These are phyloP conservation scores for Geotrichum australiense DNA, from an alignment of 1,139 yeast genomes.

Conservation along the genomic window DNA sequence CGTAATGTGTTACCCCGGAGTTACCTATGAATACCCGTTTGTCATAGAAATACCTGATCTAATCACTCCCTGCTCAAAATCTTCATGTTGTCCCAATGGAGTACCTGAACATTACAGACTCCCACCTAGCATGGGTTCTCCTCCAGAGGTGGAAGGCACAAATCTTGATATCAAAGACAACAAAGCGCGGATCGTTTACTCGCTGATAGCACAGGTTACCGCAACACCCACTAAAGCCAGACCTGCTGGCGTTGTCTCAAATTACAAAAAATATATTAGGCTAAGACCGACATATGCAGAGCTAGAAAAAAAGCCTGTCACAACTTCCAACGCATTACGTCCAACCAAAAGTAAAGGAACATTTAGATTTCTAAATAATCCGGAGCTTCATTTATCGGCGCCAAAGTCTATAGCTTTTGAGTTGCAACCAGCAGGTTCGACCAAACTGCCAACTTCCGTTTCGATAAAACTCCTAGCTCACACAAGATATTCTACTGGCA, in stretches of 20 bases:
- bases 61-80: conserved; percentile 5
- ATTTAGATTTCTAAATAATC: neutral
- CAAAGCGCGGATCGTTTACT: conserved; percentile 11
- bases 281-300: conserved; percentile 11
- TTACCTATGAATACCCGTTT: conserved; percentile 11
- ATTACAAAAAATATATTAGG: conserved; percentile 10
- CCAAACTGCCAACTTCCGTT: neutral
- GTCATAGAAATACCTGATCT: conserved; percentile 13
- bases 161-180: conserved; percentile 8
- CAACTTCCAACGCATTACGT: no score
- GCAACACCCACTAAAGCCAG: conserved; percentile 5
- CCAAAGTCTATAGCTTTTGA: neutral
- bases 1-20: conserved; percentile 1
- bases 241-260: neutral
- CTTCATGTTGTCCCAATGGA: conserved; percentile 10
- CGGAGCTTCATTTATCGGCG: neutral
- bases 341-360: neutral
- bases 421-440: conserved; percentile 1
- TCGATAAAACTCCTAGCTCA: neutral
- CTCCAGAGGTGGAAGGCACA: conserved; percentile 10
- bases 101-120: conserved; percentile 13
- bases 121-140: conserved; percentile 15
- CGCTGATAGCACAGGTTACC: conserved; percentile 6
- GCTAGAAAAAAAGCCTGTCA: neutral
- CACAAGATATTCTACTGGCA: conserved; percentile 9